A percentile compares a stretch with the other conserved stretches of the same genome.
Evolutionary conservation across 108 stramenopile species (phyloP).

Genomic region (Cyclotella baltica): DNA sequence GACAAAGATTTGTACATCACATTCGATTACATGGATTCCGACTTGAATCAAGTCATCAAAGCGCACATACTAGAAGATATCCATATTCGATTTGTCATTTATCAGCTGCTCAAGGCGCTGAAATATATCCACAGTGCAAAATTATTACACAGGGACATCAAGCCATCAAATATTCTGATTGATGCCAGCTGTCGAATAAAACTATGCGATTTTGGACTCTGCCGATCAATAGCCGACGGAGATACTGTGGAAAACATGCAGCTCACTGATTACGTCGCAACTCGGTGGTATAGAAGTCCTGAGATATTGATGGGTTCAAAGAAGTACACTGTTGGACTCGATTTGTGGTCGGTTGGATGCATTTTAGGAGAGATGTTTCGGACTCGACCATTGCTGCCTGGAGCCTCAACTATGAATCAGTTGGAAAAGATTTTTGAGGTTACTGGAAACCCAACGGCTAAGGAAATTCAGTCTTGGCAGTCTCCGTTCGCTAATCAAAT

Average conservation of each 20-base stretch:
- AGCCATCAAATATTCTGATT: conserved; percentile 89
- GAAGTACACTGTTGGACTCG: conserved; percentile 83
- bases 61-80: conserved; percentile 65
- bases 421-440: conserved; percentile 75
- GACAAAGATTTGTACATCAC: conserved; percentile 87
- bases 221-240: conserved; percentile 70
- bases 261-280: conserved; percentile 90
- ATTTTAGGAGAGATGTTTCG: conserved; percentile 71
- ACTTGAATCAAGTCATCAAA: conserved; percentile 88
- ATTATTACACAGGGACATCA: conserved; percentile 81
- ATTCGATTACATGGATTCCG: conserved; percentile 89
- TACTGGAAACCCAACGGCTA: conserved; percentile 59
- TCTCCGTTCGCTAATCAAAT: conserved; percentile 74
- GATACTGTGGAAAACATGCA: conserved; percentile 58
- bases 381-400: conserved; percentile 68
- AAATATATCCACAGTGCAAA: conserved; percentile 85
- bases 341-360: conserved; percentile 87
- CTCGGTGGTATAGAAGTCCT: conserved; percentile 87
- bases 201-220: conserved; percentile 89
- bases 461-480: conserved; percentile 63
- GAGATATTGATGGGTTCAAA: conserved; percentile 84
- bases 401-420: conserved; percentile 71
- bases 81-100: conserved; percentile 86
- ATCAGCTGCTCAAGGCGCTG: conserved; percentile 85
- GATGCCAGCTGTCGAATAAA: conserved; percentile 64